Conservation (phyloP, 2,329 filamentous ascomycete species). For the Waltergamsia citrina region DNA sequence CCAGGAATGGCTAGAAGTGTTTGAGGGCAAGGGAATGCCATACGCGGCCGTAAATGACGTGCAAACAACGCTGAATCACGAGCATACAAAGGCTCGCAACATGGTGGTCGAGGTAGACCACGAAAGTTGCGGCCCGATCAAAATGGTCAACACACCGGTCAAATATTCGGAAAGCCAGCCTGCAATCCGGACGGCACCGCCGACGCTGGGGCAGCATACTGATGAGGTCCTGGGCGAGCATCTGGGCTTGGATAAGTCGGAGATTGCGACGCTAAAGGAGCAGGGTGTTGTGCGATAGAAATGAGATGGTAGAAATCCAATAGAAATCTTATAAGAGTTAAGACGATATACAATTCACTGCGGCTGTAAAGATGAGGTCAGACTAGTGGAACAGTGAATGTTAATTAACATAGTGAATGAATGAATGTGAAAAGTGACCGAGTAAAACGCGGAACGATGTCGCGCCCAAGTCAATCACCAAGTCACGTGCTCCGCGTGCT, state of each 20-base stretch:
- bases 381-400: no score
- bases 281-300: slow-evolving; percentile 55
- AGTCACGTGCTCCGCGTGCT: no score
- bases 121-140: slow-evolving; percentile 71
- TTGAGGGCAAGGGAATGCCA: slow-evolving; percentile 88
- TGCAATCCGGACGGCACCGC: slow-evolving; percentile 67
- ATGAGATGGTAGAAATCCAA: no score
- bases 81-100: slow-evolving; percentile 72
- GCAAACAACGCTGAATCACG: slow-evolving; percentile 71
- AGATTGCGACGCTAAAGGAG: slow-evolving; percentile 53
- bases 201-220: slow-evolving; percentile 80
- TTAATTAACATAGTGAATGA: no score
- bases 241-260: slow-evolving; percentile 46
- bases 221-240: slow-evolving; percentile 61
- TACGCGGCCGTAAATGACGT: slow-evolving; percentile 92
- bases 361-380: no score
- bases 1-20: slow-evolving; percentile 73
- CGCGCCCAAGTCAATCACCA: no score
- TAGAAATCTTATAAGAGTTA: no score
- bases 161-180: slow-evolving; percentile 84
- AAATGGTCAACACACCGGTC: slow-evolving; percentile 86
- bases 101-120: slow-evolving; percentile 92
- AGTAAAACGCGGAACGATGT: no score
- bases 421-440: no score
- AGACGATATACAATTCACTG: no score